These are phyloP conservation scores for Xerocomus nothofagi DNA, from an alignment of 1,284 basidiomycete species.

Conservation along the genomic window DNA sequence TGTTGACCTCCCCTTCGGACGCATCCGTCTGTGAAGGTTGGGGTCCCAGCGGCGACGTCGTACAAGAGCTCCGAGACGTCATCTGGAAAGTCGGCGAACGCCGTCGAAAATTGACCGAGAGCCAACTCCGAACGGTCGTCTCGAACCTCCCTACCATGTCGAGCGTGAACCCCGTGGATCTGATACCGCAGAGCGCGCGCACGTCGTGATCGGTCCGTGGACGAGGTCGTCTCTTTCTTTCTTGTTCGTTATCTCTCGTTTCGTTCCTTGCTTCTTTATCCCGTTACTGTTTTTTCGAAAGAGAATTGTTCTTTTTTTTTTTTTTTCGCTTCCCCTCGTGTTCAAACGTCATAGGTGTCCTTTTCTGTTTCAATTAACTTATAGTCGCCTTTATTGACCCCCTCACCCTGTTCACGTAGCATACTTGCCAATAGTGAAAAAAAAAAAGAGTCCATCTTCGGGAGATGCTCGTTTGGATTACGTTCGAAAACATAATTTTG, in stretches of 20 bases:
- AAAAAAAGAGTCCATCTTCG: neutral
- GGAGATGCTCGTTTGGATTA: too few relatives aligned
- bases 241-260: neutral
- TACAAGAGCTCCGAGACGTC: conserved; percentile 79
- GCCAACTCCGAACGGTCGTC: conserved; percentile 12
- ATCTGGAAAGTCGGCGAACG: conserved; percentile 80
- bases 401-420: neutral
- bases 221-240: neutral
- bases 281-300: neutral
- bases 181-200: neutral
- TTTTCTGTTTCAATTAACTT: conserved; percentile 5
- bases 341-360: neutral
- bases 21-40: conserved; percentile 43
- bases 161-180: neutral
- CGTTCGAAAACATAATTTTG: too few relatives aligned
- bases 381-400: conserved; percentile 15
- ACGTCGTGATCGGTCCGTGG: neutral
- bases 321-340: too few relatives aligned
- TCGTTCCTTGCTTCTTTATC: too few relatives aligned
- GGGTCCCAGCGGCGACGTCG: conserved; percentile 77
- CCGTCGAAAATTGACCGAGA: conserved; percentile 51
- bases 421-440: neutral
- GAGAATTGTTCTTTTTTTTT: too few relatives aligned
- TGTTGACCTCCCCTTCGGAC: neutral
- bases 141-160: neutral